Evolutionary conservation across 768 basidiomycete genomes (phyloP), one percentile per base, ranked within the genome.

Genomic region (Chalciporus chontae): DNA sequence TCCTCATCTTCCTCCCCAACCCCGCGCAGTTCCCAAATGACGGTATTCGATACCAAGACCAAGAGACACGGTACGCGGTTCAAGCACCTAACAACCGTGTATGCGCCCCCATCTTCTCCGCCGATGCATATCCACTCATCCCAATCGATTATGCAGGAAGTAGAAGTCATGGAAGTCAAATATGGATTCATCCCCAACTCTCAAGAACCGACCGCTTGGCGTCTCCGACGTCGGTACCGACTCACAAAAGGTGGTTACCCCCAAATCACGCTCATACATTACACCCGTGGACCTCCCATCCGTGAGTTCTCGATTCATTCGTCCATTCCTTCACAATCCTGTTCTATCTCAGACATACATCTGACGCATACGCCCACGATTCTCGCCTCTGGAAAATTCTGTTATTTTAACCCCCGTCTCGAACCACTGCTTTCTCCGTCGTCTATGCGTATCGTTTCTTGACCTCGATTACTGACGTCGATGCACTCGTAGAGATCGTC

Each of bases 231-330:
- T 43, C 81, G 87, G 6, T 92, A 78, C 63, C 82, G 90, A 32
- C 73, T 93, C 32, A 52, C 69, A 38, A 89, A 87, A 62, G 87
- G 87, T 24, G 87, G 87, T 0, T 80, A 87, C 58, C 77, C 83
- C 0, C 79, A 81, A 47, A 76, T 91, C n/a, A 74, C 84, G 15
- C 78, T 92, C 5, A 78, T 90, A 0, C 88, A 92, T 60, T 92
- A 91, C 61, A 74, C 79, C 26, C 80, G 86, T 57, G 85, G 84
- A 5, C 81, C 77, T 10, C 54, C 73, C 8, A 72, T 76, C 40
- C 77, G 87, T 90, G 65, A 67, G 87, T 77, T n/a, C 58, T 46
- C 38, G 47, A 21, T 49, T 38, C 45, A 17, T 38, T 8, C 8
- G 3, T 45, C 13, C 26, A 38, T 41, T 37, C 45, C 23, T 19